Evolutionary conservation across 768 basidiomycete species (phyloP).

Genomic region (Pleurotus platypus): DNA sequence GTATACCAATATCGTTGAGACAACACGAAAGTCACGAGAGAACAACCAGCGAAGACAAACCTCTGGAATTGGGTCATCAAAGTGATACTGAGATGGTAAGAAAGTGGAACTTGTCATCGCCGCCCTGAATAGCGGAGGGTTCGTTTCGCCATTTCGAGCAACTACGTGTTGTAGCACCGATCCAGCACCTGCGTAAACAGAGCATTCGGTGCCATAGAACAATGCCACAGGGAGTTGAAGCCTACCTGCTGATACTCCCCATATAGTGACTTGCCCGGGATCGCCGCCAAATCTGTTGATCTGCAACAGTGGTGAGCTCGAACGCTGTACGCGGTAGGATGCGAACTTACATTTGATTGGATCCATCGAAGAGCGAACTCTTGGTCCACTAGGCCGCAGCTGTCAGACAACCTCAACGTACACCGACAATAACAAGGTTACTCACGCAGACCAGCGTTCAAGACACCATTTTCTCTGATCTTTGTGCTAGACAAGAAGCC

Average conservation of each 20-base stretch:
- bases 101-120: constrained; percentile 26
- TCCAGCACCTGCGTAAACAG: constrained; percentile 20
- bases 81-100: constrained; percentile 26
- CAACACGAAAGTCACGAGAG: too few relatives aligned
- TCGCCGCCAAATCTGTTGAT: constrained; percentile 8
- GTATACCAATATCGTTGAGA: too few relatives aligned
- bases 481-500: constrained; percentile 42
- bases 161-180: constrained; percentile 30
- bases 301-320: neutral
- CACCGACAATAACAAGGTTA: constrained; percentile 1
- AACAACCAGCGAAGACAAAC: neutral
- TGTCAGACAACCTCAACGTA: neutral
- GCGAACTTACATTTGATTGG: neutral
- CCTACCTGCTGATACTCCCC: constrained; percentile 12
- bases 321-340: neutral
- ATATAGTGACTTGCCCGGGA: constrained; percentile 19
- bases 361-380: constrained; percentile 2
- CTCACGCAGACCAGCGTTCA: constrained; percentile 48
- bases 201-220: too few relatives aligned
- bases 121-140: constrained; percentile 22
- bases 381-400: neutral
- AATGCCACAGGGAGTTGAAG: neutral
- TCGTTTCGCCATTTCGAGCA: constrained; percentile 26
- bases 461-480: constrained; percentile 36
- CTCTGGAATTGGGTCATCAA: constrained; percentile 20